A percentile compares a stretch with the other conserved stretches of the same genome.
Evolutionary conservation across 2,329 filamentous ascomycete species (phyloP).

Genomic region (Colletotrichum coccodes): DNA sequence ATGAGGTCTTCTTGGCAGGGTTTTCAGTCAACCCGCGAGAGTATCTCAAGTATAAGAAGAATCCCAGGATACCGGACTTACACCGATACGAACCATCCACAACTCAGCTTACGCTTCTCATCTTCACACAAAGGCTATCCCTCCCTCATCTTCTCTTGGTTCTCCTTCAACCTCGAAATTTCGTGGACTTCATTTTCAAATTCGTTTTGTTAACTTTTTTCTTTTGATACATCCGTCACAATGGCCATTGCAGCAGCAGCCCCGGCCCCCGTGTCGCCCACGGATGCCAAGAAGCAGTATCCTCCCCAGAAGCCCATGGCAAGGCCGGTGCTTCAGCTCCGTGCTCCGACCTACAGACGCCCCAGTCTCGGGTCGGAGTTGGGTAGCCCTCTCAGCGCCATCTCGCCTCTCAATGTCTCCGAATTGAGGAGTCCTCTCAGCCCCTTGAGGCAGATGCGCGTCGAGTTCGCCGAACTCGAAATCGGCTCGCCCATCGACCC

Average conservation of each 20-base stretch:
- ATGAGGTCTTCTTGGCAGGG: neutral
- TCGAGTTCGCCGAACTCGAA: slow-evolving; percentile 22
- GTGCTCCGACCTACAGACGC: slow-evolving; percentile 3
- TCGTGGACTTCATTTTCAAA: neutral
- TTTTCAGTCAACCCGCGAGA: too few species aligned
- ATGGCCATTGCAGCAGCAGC: slow-evolving; percentile 16
- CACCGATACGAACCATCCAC: neutral
- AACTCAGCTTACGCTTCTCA: neutral
- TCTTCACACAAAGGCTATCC: neutral
- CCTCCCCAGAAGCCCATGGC: neutral
- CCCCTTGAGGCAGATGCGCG: slow-evolving; percentile 13
- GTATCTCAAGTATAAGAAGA: slow-evolving; percentile 25
- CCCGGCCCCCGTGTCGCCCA: neutral
- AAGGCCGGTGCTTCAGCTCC: slow-evolving; percentile 18
- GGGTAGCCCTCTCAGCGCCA: slow-evolving; percentile 17
- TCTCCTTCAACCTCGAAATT: neutral
- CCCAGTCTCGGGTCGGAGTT: slow-evolving; percentile 6
- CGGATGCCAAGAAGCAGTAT: neutral
- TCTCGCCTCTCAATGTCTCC: slow-evolving; percentile 20
- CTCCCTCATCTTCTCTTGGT: neutral
- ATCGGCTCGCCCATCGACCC: slow-evolving; percentile 30
- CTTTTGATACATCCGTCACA: neutral
- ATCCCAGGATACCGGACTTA: neutral
- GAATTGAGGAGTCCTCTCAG: slow-evolving; percentile 21
- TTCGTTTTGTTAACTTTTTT: neutral